Evolutionary conservation across 805 yeast genomes (phyloP).

Genomic region (Priceomyces fermenticarens): DNA sequence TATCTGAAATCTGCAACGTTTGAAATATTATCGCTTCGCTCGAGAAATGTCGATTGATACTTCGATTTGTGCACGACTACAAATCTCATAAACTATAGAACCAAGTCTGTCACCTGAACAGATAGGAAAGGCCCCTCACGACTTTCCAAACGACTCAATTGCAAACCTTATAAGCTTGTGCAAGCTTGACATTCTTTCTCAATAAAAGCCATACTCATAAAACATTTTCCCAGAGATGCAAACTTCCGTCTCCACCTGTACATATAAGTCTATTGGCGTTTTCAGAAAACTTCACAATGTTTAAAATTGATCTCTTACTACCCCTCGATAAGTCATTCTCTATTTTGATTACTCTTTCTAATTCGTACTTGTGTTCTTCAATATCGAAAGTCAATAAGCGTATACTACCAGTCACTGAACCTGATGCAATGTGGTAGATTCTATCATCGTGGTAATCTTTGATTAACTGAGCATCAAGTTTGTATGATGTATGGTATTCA

Average conservation of each 20-base stretch:
- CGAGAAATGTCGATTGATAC: no score
- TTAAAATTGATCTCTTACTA: constrained; percentile 1
- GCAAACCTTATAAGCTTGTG: no score
- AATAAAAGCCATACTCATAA: constrained; percentile 5
- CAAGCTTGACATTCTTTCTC: no score
- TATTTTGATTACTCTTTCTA: neutral
- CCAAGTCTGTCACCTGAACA: no score
- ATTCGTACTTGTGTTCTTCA: neutral
- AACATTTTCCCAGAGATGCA: constrained; percentile 24
- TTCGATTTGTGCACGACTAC: no score
- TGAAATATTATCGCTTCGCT: no score
- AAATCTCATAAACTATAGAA: no score
- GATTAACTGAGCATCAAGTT: constrained; percentile 8
- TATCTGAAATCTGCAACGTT: no score
- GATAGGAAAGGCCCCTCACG: no score
- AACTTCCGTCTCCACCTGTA: constrained; percentile 16
- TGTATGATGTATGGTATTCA: constrained; percentile 4
- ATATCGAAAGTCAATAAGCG: constrained; percentile 10
- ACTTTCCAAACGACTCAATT: no score
- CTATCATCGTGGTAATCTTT: constrained; percentile 13
- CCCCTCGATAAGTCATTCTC: neutral
- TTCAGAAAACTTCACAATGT: constrained; percentile 7
- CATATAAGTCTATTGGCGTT: constrained; percentile 13
- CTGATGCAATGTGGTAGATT: constrained; percentile 13
- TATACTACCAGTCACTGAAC: constrained; percentile 17